phyloP scores from a whole-genome alignment of 2,329 filamentous ascomycete species.

The Periconia sp. region DNA sequence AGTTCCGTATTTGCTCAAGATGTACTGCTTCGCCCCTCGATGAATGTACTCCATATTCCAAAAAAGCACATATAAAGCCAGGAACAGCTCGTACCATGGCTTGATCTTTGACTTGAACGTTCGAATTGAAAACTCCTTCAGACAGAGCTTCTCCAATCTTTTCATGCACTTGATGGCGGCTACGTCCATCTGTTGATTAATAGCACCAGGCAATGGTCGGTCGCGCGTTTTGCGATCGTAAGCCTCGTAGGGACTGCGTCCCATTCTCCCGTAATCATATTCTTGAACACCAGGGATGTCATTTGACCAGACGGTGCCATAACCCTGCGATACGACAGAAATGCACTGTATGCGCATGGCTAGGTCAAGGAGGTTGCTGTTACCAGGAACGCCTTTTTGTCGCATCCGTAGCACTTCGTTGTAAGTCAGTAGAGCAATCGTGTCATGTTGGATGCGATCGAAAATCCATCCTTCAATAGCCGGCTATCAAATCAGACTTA shows the following conservation, averaged over 20 bases:
- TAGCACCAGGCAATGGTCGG: slow-evolving; percentile 39
- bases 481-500: too few species aligned
- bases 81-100: slow-evolving; percentile 44
- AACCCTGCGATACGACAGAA: slow-evolving; percentile 44
- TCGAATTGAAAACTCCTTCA: slow-evolving; percentile 33
- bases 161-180: slow-evolving; percentile 38
- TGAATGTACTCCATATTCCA: slow-evolving; percentile 46
- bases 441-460: slow-evolving; percentile 32
- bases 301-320: slow-evolving; percentile 39
- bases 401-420: slow-evolving; percentile 38
- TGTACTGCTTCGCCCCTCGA: slow-evolving; percentile 38
- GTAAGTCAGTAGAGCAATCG: slow-evolving; percentile 35
- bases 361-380: slow-evolving; percentile 28
- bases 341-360: slow-evolving; percentile 41
- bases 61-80: slow-evolving; percentile 43
- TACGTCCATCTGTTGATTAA: slow-evolving; percentile 44
- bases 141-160: slow-evolving; percentile 33
- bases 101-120: slow-evolving; percentile 42
- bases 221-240: slow-evolving; percentile 40
- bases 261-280: slow-evolving; percentile 36
- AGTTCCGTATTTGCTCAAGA: slow-evolving; percentile 40
- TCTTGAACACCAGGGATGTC: slow-evolving; percentile 38
- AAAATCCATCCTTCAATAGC: slow-evolving; percentile 40
- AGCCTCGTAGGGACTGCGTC: slow-evolving; percentile 40
- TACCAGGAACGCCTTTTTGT: slow-evolving; percentile 17